Evolutionary conservation across 1,284 basidiomycete genomes (phyloP).

Genomic region (Porodaedalea pini): DNA sequence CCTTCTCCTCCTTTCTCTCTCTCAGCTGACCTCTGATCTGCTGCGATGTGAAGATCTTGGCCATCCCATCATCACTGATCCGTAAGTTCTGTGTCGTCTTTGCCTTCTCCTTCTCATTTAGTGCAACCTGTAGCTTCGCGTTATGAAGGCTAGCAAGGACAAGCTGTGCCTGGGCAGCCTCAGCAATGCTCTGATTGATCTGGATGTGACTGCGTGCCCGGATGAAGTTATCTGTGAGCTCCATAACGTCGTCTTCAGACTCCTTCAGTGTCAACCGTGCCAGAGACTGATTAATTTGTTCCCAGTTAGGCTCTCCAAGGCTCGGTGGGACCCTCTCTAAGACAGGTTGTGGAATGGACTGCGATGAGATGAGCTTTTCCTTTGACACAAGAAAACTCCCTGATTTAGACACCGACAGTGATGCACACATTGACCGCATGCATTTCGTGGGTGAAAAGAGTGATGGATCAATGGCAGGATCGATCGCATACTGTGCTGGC

Average conservation of each 20-base stretch:
- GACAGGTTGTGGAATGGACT: background rate
- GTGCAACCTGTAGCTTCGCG: constrained; percentile 25
- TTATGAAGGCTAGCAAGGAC: constrained; percentile 27
- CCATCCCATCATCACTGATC: background rate
- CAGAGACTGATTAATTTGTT: background rate
- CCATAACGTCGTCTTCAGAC: background rate
- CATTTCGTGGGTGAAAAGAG: constrained; percentile 9
- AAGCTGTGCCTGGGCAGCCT: constrained; percentile 26
- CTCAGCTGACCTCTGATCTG: too few relatives aligned
- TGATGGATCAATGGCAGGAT: background rate
- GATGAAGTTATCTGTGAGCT: constrained; percentile 13
- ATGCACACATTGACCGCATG: too few relatives aligned
- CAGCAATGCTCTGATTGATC: constrained; percentile 22
- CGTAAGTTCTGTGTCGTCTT: background rate
- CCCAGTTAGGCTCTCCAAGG: background rate
- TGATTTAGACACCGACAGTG: too few relatives aligned
- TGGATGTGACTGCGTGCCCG: constrained; percentile 18
- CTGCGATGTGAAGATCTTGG: too few relatives aligned
- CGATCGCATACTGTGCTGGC: background rate
- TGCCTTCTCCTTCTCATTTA: constrained; percentile 26
- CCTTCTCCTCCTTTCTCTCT: too few relatives aligned
- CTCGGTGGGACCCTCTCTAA: background rate
- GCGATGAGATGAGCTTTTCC: background rate
- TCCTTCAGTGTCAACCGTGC: background rate
- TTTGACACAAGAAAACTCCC: too few relatives aligned